Conservation (phyloP, 768 basidiomycete species). For the Pulveroboletus frians region DNA sequence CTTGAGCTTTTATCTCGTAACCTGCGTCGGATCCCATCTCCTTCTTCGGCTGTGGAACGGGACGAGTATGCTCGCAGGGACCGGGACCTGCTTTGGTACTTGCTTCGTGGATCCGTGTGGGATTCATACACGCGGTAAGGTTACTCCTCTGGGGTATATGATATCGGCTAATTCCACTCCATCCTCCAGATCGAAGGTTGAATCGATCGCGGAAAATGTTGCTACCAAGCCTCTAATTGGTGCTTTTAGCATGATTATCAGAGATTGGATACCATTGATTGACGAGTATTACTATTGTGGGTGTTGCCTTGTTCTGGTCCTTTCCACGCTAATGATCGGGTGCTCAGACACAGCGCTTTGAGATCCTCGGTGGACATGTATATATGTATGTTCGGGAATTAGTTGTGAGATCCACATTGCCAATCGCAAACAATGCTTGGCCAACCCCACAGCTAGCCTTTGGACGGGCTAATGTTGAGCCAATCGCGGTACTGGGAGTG, state of each 20-base stretch:
- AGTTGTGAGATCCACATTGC: neutral
- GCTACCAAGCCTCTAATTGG: constrained; percentile 58
- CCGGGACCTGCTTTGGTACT: constrained; percentile 76
- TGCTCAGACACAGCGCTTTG: constrained; percentile 42
- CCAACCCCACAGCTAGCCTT: no score
- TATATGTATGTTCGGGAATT: constrained; percentile 4
- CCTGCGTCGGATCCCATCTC: constrained; percentile 61
- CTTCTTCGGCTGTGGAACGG: constrained; percentile 61
- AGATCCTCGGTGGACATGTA: constrained; percentile 9
- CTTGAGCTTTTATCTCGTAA: constrained; percentile 73
- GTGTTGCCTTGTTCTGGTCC: constrained; percentile 22
- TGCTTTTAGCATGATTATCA: constrained; percentile 63
- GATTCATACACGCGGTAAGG: constrained; percentile 64
- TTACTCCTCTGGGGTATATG: constrained; percentile 2
- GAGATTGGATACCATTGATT: constrained; percentile 85
- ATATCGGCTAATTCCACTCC: neutral
- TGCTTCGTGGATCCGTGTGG: constrained; percentile 86
- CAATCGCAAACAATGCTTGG: neutral
- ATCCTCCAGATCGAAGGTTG: constrained; percentile 64
- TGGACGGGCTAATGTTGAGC: no score
- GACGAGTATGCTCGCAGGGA: constrained; percentile 80
- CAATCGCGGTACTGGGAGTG: no score
- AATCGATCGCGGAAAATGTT: constrained; percentile 52
- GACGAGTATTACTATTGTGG: constrained; percentile 89
- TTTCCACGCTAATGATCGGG: constrained; percentile 1